A percentile compares a stretch with the other conserved stretches of the same genome.
Conservation (phyloP, 345 rosid genomes). For the Salix arbutifolia region DNA sequence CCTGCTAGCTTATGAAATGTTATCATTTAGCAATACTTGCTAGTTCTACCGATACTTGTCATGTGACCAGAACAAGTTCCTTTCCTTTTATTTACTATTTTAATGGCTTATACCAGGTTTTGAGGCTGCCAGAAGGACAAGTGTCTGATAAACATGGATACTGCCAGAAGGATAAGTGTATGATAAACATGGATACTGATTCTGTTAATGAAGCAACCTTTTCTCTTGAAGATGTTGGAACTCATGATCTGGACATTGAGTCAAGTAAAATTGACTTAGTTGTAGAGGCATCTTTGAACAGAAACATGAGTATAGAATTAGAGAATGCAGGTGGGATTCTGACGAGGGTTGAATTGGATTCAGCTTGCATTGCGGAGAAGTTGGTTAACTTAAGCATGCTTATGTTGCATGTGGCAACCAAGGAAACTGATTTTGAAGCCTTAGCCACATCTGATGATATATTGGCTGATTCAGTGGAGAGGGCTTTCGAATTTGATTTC, state of each 20-base stretch:
- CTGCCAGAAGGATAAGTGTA: conserved; percentile 7
- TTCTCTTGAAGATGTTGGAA: conserved; percentile 50
- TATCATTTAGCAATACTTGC: background rate
- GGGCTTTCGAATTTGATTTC: conserved; percentile 62
- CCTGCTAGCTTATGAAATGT: background rate
- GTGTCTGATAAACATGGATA: conserved; percentile 36
- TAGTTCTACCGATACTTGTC: background rate
- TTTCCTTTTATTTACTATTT: background rate
- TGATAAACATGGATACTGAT: conserved; percentile 42
- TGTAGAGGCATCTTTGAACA: conserved; percentile 39
- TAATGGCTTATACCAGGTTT: conserved; percentile 14
- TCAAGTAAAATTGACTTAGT: conserved; percentile 44
- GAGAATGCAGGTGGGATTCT: conserved; percentile 44
- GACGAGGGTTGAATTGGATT: conserved; percentile 60
- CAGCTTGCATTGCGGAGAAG: conserved; percentile 74
- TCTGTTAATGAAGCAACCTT: conserved; percentile 26
- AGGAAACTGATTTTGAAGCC: conserved; percentile 71
- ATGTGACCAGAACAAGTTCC: background rate
- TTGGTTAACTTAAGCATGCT: conserved; percentile 64
- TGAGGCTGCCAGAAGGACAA: conserved; percentile 2
- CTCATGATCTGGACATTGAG: conserved; percentile 44
- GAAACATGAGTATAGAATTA: conserved; percentile 40
- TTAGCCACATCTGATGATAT: conserved; percentile 31
- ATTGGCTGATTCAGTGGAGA: conserved; percentile 38
- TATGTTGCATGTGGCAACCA: conserved; percentile 65